Evolutionary conservation across 148 eudicot species (phyloP), one percentile per base, ranked within the genome.

Genomic region (Mesembryanthemum crystallinum): DNA sequence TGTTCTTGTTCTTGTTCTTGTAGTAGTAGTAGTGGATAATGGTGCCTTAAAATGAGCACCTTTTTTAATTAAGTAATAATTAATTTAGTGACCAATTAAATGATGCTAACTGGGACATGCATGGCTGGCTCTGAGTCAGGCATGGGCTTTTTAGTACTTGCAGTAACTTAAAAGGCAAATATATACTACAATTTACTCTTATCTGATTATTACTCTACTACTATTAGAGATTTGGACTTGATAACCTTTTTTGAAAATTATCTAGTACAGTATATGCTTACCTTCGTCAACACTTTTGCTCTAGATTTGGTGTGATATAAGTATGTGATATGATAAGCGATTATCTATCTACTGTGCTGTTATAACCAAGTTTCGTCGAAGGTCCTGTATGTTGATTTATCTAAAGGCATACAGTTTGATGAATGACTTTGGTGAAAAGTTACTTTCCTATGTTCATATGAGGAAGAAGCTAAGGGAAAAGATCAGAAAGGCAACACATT

Each of bases 51-150:
- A 66, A 29, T 61, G 27, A 29, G 69, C 47, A 64, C 42, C 69
- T 75, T 75, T 29, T 63, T 23, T 33, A 11, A 3, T 0, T 39
- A n/a, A n/a, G n/a, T n/a, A n/a, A n/a, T 13, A 15, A 14, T 12
- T 30, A 28, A 68, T 49, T 63, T 47, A 23, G 6, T n/a, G 10
- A 8, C 8, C 27, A 57, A n/a, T n/a, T 57, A n/a, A 47, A 49
- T 21, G 23, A 42, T 68, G 67, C 32, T 55, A 67, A 74, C 27
- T 58, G 62, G 72, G 78, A 37, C 78, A 73, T 79, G 78, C 74
- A 79, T 33, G 45, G 74, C 54, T 79, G 82, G 78, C 47, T 69
- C 82, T 68, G 74, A 79, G 74, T 79, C 82, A 79, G 74, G 65
- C 42, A 74, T 49, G 63, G 69, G 43, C 62, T 49, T 74, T 79